Conservation (phyloP, 805 yeast species). For the Vanderwaltozyma yarrowii region DNA sequence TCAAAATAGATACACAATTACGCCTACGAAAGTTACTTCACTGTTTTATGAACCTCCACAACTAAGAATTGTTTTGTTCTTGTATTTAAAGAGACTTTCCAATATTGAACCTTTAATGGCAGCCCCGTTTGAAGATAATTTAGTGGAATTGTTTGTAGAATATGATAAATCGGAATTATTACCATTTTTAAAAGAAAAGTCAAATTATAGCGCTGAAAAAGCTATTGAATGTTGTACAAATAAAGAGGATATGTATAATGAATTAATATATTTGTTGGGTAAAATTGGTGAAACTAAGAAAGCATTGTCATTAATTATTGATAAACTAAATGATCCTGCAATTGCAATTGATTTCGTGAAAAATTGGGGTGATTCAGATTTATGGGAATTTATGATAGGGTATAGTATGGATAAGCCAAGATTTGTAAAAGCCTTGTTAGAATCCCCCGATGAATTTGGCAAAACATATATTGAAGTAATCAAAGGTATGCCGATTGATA, state of each 20-base stretch:
- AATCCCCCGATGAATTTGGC: constrained; percentile 51
- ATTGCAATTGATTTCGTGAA: constrained; percentile 74
- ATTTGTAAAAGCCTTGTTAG: constrained; percentile 68
- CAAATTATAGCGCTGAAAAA: constrained; percentile 53
- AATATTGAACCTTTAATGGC: constrained; percentile 45
- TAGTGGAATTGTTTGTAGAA: constrained; percentile 54
- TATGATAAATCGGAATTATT: constrained; percentile 45
- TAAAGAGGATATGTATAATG: constrained; percentile 41
- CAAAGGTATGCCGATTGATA: constrained; percentile 48
- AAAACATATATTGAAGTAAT: constrained; percentile 60
- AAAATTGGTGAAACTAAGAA: constrained; percentile 68
- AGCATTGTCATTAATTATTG: constrained; percentile 70
- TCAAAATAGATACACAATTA: constrained; percentile 53
- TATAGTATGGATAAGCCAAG: constrained; percentile 62
- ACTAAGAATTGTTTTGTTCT: constrained; percentile 44
- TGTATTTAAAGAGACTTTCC: constrained; percentile 55
- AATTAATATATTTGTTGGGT: constrained; percentile 73
- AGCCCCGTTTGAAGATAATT: constrained; percentile 52
- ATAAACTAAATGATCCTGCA: constrained; percentile 66
- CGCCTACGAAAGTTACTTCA: constrained; percentile 41
- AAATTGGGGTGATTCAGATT: constrained; percentile 56
- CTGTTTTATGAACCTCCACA: constrained; percentile 32
- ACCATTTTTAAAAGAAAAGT: constrained; percentile 48
- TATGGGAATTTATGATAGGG: constrained; percentile 69
- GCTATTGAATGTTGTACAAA: constrained; percentile 58